Evolutionary conservation across 2,329 filamentous ascomycete genomes (phyloP).

Genomic region (Teratosphaeria zuluensis): DNA sequence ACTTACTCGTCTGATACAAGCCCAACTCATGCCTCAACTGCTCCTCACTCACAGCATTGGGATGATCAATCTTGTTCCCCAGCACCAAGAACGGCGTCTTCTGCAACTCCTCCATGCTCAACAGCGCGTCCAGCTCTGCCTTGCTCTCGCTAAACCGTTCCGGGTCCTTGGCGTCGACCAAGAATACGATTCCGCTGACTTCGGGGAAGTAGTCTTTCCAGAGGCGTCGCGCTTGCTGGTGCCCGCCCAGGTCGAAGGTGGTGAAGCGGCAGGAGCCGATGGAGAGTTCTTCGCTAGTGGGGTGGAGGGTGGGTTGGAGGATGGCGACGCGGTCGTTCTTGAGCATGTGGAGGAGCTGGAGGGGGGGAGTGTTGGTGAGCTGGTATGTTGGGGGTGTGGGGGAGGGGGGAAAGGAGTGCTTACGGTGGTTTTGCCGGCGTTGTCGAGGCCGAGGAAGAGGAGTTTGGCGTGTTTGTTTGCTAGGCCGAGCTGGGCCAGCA

Average conservation of each 20-base stretch:
- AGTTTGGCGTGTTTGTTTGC: conserved; percentile 96
- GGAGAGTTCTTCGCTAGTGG: conserved; percentile 83
- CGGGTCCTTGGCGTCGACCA: conserved; percentile 94
- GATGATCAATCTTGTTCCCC: conserved; percentile 99
- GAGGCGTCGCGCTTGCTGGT: conserved; percentile 87
- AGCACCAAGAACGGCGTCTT: conserved; percentile 95
- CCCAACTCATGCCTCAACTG: conserved; percentile 87
- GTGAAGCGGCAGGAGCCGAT: conserved; percentile 77
- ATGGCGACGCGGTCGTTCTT: conserved; percentile 95
- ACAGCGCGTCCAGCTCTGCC: conserved; percentile 84
- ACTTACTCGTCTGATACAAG: conserved; percentile 76
- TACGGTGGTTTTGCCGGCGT: conserved; percentile 81
- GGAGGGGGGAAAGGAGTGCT: conserved; percentile 4
- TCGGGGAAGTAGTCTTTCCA: conserved; percentile 98
- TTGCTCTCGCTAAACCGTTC: conserved; percentile 92
- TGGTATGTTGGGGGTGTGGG: neutral
- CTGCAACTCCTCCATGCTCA: conserved; percentile 91
- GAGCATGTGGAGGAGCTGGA: conserved; percentile 72
- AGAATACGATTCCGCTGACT: conserved; percentile 92
- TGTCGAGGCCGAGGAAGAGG: conserved; percentile 85
- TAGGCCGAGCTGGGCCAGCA: conserved; percentile 76
- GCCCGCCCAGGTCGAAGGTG: conserved; percentile 86
- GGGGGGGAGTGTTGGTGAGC: neutral
- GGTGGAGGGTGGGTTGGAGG: conserved; percentile 81
- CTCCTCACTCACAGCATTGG: conserved; percentile 88